Conservation (phyloP, 257 asterid genomes). For the Thymus mandschuricus region DNA sequence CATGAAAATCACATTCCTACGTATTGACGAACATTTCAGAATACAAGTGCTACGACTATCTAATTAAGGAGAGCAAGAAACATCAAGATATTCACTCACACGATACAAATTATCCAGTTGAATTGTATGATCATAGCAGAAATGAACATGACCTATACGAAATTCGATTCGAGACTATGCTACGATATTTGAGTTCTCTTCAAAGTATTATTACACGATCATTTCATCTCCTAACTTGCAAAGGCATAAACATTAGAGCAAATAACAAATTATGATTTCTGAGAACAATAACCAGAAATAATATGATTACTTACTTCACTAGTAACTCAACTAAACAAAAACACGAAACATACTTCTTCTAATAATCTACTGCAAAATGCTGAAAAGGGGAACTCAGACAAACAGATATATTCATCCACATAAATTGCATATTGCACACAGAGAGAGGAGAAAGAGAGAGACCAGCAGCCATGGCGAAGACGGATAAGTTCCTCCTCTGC, state of each 20-base stretch:
- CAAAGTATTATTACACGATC: neutral
- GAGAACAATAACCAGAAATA: neutral
- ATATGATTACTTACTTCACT: neutral
- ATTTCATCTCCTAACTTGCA: slow-evolving; percentile 5
- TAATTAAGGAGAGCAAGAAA: slow-evolving; percentile 4
- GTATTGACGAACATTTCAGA: neutral
- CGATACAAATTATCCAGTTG: neutral
- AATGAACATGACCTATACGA: neutral
- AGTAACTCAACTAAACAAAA: slow-evolving; percentile 10
- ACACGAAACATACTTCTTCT: neutral
- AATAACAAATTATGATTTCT: neutral
- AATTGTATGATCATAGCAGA: neutral
- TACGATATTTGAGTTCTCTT: neutral
- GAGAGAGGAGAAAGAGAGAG: slow-evolving; percentile 13
- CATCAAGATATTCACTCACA: neutral
- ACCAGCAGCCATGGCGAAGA: slow-evolving; percentile 86
- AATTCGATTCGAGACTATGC: neutral
- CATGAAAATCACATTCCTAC: too few species aligned
- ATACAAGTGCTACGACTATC: neutral
- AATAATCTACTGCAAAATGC: too few species aligned
- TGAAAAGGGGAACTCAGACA: too few species aligned
- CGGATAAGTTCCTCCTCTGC: slow-evolving; percentile 46
- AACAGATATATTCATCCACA: neutral
- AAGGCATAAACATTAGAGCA: slow-evolving; percentile 1
- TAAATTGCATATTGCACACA: neutral